Evolutionary conservation across 2,329 filamentous ascomycete species (phyloP), one percentile per base, ranked within the genome.

Genomic region (Penicillium sp.): DNA sequence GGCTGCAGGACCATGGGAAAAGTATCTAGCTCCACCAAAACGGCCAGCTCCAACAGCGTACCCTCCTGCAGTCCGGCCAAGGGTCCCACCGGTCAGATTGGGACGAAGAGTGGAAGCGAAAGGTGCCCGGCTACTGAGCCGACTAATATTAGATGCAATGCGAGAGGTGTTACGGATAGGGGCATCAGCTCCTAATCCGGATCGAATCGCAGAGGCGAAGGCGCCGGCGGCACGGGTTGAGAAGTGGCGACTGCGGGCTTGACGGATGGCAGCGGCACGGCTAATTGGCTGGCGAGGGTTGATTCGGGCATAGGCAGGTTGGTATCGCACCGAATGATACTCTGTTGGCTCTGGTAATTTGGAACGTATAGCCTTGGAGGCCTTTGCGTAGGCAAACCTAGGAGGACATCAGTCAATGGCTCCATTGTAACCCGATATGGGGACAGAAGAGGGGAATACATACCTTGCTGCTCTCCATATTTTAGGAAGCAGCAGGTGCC

Each of bases 51-150:
- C 90, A 54, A 82, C 76, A 38, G 90, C 77, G 61, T 99, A 99
- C n/a, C 94, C 94, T 62, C 93, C 92, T 8, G 92, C 90, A 38
- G 90, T 90, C 55, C 93, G 86, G 34, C 90, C 87, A 43, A 97
- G 78, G 24, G 90, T 87, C 40, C 93, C 92, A 46, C 92, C 93
- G 0, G 92, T 97, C 61, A 97, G 78, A 70, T 96, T 97, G 2
- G 94, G 94, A 35, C 94, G 89, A 35, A 99, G 84, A 1, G 92
- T 88, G 49, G 87, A 91, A 4, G 92, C 89, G 72, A 97, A 97
- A 0, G 93, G 93, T 31, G 92, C 87, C 49, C 89, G 86, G 29
- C 86, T 86, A 16, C 90, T 86, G 56, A 89, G 82, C 59, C 86
- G 83, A 32, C 79, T 81, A 54, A 88, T 77, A 20, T 81, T 81